phyloP scores from a whole-genome alignment of 2,329 filamentous ascomycete species.

The Xylariaceae sp. region DNA sequence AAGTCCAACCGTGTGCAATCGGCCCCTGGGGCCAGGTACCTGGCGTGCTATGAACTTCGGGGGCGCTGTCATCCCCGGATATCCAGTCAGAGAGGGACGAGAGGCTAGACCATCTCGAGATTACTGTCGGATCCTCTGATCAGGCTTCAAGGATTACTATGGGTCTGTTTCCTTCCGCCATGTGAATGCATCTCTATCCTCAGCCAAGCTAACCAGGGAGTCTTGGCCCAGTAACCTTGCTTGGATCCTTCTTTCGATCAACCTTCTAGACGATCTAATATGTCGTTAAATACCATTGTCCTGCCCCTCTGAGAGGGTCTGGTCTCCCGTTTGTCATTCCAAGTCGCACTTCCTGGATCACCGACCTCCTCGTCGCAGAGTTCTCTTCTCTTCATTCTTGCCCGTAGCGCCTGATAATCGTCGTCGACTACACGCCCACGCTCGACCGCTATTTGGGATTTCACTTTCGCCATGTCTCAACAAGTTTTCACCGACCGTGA shows the following conservation, averaged over 20 bases:
- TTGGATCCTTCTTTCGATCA: conserved; percentile 1
- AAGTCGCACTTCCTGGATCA: conserved; percentile 3
- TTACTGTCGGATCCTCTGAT: conserved; percentile 20
- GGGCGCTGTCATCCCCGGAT: conserved; percentile 17
- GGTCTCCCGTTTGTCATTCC: conserved; percentile 8
- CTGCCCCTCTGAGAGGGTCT: conserved; percentile 7
- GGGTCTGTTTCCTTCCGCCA: conserved; percentile 9
- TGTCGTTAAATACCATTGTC: conserved; percentile 18
- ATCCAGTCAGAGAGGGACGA: conserved; percentile 15
- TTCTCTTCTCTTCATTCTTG: conserved; percentile 13
- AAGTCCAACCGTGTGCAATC: too few species aligned
- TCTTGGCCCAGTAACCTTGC: conserved; percentile 13
- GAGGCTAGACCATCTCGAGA: conserved; percentile 18
- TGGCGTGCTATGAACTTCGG: conserved; percentile 10
- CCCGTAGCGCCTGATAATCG: conserved; percentile 8
- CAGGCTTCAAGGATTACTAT: conserved; percentile 18
- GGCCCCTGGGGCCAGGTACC: neutral
- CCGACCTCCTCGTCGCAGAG: conserved; percentile 17
- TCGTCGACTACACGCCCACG: conserved; percentile 2
- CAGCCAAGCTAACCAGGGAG: conserved; percentile 14
- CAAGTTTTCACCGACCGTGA: conserved; percentile 20
- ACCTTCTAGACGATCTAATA: conserved; percentile 10
- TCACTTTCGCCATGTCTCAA: conserved; percentile 14
- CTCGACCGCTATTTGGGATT: conserved; percentile 11
- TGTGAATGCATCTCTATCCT: conserved; percentile 3